Percentiles rank a stretch among this genome's conserved stretches.
These are phyloP conservation scores for Atalantia buxifolia DNA, from an alignment of 345 rosid species.

Conservation along the genomic window DNA sequence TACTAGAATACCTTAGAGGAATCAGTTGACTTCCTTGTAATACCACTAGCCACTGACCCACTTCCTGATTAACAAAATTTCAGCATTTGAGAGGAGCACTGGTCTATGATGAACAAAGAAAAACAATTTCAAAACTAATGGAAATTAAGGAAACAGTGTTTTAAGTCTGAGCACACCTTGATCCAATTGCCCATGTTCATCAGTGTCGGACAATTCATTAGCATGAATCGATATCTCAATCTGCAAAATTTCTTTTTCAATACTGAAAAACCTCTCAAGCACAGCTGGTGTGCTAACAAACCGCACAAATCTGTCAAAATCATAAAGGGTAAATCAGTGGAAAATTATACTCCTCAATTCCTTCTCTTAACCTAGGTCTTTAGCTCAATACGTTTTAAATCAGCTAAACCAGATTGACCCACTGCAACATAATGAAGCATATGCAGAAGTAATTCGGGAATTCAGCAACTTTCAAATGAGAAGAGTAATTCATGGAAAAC, in stretches of 20 bases:
- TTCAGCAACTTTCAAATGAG: not conserved
- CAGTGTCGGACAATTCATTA: conserved; percentile 37
- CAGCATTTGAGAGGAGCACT: not conserved
- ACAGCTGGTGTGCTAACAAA: conserved; percentile 85
- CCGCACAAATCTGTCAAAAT: conserved; percentile 61
- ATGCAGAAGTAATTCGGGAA: not conserved
- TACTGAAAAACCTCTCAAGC: conserved; percentile 71
- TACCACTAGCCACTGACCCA: conserved; percentile 16
- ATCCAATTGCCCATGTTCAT: conserved; percentile 26
- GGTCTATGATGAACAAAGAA: not conserved
- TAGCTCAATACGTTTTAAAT: not conserved
- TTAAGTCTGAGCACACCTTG: conserved; percentile 37
- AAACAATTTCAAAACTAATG: not conserved
- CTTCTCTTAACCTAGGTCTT: not conserved
- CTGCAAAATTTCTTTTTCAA: conserved; percentile 78
- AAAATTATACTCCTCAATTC: not conserved
- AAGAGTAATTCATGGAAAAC: not conserved
- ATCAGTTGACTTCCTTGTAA: conserved; percentile 39
- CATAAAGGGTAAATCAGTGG: not conserved
- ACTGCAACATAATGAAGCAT: not conserved
- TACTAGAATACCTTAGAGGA: conserved; percentile 42
- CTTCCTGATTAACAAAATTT: conserved; percentile 27
- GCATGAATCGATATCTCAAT: conserved; percentile 63
- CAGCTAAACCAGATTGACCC: not conserved
- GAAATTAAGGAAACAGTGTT: conserved; percentile 1